Evolutionary conservation across 176 grass and related monocot genomes (phyloP).

Genomic region (Oryza glaberrima): DNA sequence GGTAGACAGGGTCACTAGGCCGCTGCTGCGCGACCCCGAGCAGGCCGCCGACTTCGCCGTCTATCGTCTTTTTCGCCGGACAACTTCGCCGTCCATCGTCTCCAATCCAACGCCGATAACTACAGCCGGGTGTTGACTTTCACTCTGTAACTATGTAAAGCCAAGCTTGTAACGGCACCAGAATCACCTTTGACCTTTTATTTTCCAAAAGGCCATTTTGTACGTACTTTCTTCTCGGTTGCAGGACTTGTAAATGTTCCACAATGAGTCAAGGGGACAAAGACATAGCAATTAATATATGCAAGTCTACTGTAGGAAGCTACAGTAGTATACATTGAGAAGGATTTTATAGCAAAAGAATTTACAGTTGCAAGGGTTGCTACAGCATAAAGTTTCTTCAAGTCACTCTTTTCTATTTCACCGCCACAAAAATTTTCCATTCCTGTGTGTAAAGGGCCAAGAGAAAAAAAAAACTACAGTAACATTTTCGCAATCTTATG

Average conservation of each 20-base stretch:
- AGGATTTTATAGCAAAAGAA: slow-evolving; percentile 25
- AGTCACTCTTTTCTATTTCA: slow-evolving; percentile 32
- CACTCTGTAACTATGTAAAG: not conserved
- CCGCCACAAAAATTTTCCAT: slow-evolving; percentile 43
- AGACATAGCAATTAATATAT: not conserved
- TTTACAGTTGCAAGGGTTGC: slow-evolving; percentile 53
- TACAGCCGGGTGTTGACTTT: not conserved
- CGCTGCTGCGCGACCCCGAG: slow-evolving; percentile 25
- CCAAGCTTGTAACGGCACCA: not conserved
- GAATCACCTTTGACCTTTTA: not conserved
- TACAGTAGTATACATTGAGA: slow-evolving; percentile 6
- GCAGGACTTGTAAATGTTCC: not conserved
- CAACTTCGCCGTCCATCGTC: slow-evolving; percentile 26
- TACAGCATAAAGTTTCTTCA: slow-evolving; percentile 18
- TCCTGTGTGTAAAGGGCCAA: slow-evolving; percentile 8
- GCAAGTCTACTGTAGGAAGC: not conserved
- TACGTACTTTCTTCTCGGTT: not conserved
- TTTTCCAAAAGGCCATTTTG: not conserved
- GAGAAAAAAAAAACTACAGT: not conserved
- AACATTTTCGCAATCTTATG: not conserved
- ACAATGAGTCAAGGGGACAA: not conserved
- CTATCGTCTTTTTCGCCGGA: slow-evolving; percentile 29
- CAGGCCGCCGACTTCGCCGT: slow-evolving; percentile 46
- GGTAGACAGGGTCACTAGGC: slow-evolving; percentile 29
- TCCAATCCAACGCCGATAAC: slow-evolving; percentile 25